Percentiles rank a stretch among this genome's conserved stretches.
These are phyloP conservation scores for Manihot esculenta DNA, from an alignment of 441 rosid species.

Conservation along the genomic window DNA sequence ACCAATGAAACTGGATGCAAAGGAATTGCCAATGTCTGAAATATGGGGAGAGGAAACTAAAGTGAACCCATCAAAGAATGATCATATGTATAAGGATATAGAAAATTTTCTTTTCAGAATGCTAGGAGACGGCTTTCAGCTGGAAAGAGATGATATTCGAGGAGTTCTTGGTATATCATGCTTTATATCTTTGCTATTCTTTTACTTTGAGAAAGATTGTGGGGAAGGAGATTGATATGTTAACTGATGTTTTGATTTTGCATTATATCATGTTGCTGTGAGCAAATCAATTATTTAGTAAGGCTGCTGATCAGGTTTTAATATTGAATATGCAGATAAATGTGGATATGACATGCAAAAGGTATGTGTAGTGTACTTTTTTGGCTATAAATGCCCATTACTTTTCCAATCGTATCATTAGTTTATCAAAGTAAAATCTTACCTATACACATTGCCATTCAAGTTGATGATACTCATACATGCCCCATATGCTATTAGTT, in stretches of 20 bases:
- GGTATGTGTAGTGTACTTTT: slow-evolving; percentile 37
- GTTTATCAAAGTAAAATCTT: neutral
- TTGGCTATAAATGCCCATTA: slow-evolving; percentile 4
- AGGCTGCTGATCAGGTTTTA: slow-evolving; percentile 28
- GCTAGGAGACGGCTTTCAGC: slow-evolving; percentile 60
- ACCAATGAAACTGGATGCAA: slow-evolving; percentile 48
- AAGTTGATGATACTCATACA: slow-evolving; percentile 1
- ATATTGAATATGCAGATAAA: slow-evolving; percentile 41
- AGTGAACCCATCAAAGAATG: slow-evolving; percentile 23
- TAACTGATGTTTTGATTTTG: neutral
- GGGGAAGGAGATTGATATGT: neutral
- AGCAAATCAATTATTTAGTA: neutral
- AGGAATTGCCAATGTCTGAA: slow-evolving; percentile 37
- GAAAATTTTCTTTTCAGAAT: slow-evolving; percentile 55
- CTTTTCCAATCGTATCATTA: neutral
- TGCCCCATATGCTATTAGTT: neutral
- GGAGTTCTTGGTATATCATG: slow-evolving; percentile 49
- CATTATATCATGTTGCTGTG: neutral
- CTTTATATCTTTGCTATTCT: neutral
- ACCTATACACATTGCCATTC: neutral
- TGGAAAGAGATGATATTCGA: slow-evolving; percentile 42
- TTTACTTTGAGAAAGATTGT: neutral
- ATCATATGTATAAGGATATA: slow-evolving; percentile 39
- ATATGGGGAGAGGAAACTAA: slow-evolving; percentile 33
- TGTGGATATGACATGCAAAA: slow-evolving; percentile 60